These are phyloP conservation scores for Limtongia smithiae DNA, from an alignment of 805 yeast species.

Conservation along the genomic window DNA sequence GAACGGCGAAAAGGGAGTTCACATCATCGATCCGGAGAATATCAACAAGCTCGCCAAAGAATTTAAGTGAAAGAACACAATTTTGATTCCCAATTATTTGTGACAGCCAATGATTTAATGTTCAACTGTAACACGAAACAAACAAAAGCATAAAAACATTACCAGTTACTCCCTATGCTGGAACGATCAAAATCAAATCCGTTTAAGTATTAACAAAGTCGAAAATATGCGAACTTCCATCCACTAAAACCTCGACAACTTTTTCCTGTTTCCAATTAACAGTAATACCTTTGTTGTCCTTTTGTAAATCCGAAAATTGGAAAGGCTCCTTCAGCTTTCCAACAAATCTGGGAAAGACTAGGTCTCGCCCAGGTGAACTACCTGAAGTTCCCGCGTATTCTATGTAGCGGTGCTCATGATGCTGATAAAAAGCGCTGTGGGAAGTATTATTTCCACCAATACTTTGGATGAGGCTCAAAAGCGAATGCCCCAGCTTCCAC, in stretches of 20 bases:
- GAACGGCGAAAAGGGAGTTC: slow-evolving; percentile 33
- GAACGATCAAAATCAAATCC: background rate
- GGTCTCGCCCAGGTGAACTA: slow-evolving; percentile 19
- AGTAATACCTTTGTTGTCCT: slow-evolving; percentile 4
- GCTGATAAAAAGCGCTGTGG: background rate
- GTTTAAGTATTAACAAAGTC: slow-evolving; percentile 20
- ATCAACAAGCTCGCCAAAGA: slow-evolving; percentile 23
- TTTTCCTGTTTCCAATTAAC: slow-evolving; percentile 23
- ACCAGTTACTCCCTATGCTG: too few relatives aligned
- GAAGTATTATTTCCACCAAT: slow-evolving; percentile 19
- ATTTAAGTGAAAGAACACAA: background rate
- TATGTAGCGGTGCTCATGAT: slow-evolving; percentile 4
- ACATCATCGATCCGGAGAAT: slow-evolving; percentile 24
- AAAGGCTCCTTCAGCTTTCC: slow-evolving; percentile 15
- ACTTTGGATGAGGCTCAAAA: slow-evolving; percentile 28
- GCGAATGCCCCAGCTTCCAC: slow-evolving; percentile 30
- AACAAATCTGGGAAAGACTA: slow-evolving; percentile 25
- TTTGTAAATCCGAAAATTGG: background rate
- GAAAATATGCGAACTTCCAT: slow-evolving; percentile 13
- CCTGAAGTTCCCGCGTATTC: slow-evolving; percentile 12
- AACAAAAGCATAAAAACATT: background rate
- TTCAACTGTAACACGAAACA: background rate
- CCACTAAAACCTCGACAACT: slow-evolving; percentile 13
- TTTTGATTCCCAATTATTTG: background rate
- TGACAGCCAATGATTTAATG: background rate